Evolutionary conservation across 768 basidiomycete genomes (phyloP).

Genomic region (Tulasnella sp.): DNA sequence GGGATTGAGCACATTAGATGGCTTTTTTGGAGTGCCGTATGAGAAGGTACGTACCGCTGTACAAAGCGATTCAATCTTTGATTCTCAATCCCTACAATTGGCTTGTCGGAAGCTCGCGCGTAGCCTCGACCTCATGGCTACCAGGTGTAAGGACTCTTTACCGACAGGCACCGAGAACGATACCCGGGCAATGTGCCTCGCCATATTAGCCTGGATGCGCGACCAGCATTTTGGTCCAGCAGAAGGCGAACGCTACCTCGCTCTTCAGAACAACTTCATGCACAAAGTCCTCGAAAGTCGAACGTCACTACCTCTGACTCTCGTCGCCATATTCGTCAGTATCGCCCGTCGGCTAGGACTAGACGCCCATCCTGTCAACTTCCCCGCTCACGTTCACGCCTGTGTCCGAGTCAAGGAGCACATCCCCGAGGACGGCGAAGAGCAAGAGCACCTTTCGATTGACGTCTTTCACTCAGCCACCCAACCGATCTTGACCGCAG

Average conservation of each 20-base stretch:
- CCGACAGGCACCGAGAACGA: constrained; percentile 25
- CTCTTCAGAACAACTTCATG: constrained; percentile 45
- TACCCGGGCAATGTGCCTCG: constrained; percentile 28
- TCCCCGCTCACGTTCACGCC: constrained; percentile 44
- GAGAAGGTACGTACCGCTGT: constrained; percentile 28
- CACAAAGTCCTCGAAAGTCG: constrained; percentile 43
- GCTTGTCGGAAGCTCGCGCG: not conserved
- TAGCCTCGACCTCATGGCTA: constrained; percentile 31
- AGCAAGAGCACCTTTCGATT: constrained; percentile 29
- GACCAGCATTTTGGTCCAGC: constrained; percentile 37
- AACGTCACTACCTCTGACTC: constrained; percentile 45
- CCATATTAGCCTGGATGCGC: constrained; percentile 42
- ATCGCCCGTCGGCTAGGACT: constrained; percentile 42
- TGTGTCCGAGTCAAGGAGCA: constrained; percentile 27
- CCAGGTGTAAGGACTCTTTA: constrained; percentile 31
- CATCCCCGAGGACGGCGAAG: constrained; percentile 25
- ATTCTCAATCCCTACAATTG: not conserved
- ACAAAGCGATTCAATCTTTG: not conserved
- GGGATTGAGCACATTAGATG: constrained; percentile 39
- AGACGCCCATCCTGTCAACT: constrained; percentile 41
- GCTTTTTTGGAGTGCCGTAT: constrained; percentile 38
- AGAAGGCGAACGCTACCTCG: constrained; percentile 33
- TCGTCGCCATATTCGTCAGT: constrained; percentile 47
- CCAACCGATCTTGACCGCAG: constrained; percentile 15
- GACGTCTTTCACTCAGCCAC: constrained; percentile 29